A percentile compares a stretch with the other conserved stretches of the same genome.
These are phyloP conservation scores for Nakazawaea ishiwadae DNA, from an alignment of 805 yeast species.

Conservation along the genomic window DNA sequence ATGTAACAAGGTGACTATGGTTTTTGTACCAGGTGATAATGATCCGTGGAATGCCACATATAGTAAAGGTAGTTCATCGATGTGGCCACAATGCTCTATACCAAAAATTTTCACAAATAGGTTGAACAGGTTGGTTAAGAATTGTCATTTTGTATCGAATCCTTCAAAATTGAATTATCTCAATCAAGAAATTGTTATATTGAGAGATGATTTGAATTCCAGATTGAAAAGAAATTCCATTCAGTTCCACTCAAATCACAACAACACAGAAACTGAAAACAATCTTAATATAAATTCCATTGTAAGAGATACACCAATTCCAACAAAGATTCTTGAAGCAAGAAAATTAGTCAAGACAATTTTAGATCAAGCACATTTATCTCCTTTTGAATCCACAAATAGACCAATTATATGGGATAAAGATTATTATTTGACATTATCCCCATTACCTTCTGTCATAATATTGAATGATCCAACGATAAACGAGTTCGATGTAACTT, in stretches of 20 bases:
- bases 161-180: conserved; percentile 77
- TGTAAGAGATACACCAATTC: conserved; percentile 20
- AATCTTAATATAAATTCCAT: conserved; percentile 17
- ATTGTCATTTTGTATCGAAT: conserved; percentile 62
- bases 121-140: conserved; percentile 51
- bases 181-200: conserved; percentile 75
- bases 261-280: conserved; percentile 21
- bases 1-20: conserved; percentile 47
- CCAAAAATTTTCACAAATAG: conserved; percentile 71
- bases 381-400: conserved; percentile 64
- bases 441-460: conserved; percentile 70
- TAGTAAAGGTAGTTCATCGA: conserved; percentile 51
- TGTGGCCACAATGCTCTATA: conserved; percentile 71
- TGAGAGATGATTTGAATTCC: conserved; percentile 68
- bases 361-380: conserved; percentile 81
- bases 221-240: conserved; percentile 71
- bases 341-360: conserved; percentile 74
- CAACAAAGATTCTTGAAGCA: conserved; percentile 51
- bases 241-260: conserved; percentile 33
- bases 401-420: conserved; percentile 67
- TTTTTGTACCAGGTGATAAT: conserved; percentile 82
- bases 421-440: conserved; percentile 63
- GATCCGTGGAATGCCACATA: conserved; percentile 89
- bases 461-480: conserved; percentile 69
- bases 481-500: conserved; percentile 68